A percentile compares a stretch with the other conserved stretches of the same genome.
These are phyloP conservation scores for Plasmopara muralis DNA, from an alignment of 352 stramenopile genomes.

Conservation along the genomic window DNA sequence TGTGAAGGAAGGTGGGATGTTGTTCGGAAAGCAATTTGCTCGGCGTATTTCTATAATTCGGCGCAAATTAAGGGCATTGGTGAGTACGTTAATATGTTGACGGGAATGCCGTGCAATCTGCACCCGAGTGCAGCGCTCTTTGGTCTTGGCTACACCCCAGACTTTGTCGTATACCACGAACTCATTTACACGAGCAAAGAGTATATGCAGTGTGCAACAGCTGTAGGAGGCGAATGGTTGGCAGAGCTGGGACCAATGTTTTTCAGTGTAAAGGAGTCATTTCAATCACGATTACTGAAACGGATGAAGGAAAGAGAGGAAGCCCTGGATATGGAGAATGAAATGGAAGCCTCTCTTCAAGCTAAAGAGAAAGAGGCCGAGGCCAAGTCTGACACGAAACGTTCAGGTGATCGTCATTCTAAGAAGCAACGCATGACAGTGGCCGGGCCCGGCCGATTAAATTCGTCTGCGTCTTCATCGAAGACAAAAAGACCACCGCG, in stretches of 20 bases:
- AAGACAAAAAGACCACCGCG: conserved; percentile 45
- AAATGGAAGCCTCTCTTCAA: conserved; percentile 51
- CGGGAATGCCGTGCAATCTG: conserved; percentile 94
- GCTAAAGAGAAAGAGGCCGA: conserved; percentile 19
- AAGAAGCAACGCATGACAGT: conserved; percentile 65
- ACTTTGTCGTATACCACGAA: conserved; percentile 99
- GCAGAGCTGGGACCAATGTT: conserved; percentile 99
- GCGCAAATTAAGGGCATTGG: conserved; percentile 98
- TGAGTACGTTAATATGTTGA: conserved; percentile 99
- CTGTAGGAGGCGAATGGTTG: conserved; percentile 99
- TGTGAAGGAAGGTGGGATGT: conserved; percentile 94
- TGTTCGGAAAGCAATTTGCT: conserved; percentile 98
- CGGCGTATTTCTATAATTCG: conserved; percentile 99
- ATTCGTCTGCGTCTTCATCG: conserved; percentile 22
- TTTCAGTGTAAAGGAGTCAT: conserved; percentile 97
- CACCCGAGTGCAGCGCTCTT: conserved; percentile 97
- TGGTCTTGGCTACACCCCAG: conserved; percentile 97
- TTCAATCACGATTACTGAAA: conserved; percentile 89
- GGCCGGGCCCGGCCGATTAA: conserved; percentile 41
- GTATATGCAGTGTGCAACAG: conserved; percentile 98
- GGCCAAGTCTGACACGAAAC: conserved; percentile 13
- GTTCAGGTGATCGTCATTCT: conserved; percentile 17
- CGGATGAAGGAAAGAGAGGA: conserved; percentile 82
- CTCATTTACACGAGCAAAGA: conserved; percentile 98
- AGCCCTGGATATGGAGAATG: conserved; percentile 68